phyloP scores from a whole-genome alignment of 2,329 filamentous ascomycete species.

The Pseudopithomyces chartarum region DNA sequence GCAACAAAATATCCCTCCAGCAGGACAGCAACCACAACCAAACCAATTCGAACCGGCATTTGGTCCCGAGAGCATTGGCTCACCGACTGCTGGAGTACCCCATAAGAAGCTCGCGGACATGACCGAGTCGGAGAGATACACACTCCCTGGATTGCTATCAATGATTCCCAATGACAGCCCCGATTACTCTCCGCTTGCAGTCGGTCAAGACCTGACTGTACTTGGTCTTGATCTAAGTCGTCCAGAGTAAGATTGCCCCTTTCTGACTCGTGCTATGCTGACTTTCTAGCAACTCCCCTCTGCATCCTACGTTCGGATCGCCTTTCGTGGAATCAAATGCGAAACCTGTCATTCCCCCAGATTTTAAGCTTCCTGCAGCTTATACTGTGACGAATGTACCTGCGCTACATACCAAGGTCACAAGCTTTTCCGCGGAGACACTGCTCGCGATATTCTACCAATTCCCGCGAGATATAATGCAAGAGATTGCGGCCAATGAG shows the following conservation, averaged over 20 bases:
- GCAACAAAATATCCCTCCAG: constrained; percentile 25
- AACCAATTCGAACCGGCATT: constrained; percentile 39
- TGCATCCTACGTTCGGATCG: constrained; percentile 67
- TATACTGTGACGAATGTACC: constrained; percentile 72
- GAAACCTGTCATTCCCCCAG: constrained; percentile 63
- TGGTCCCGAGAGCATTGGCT: constrained; percentile 34
- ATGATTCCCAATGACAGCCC: constrained; percentile 61
- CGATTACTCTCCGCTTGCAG: constrained; percentile 57
- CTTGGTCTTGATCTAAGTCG: constrained; percentile 68
- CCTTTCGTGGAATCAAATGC: constrained; percentile 65
- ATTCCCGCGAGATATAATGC: constrained; percentile 67
- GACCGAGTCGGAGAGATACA: constrained; percentile 64
- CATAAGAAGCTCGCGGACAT: constrained; percentile 59
- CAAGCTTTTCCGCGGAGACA: constrained; percentile 66
- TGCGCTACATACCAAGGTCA: constrained; percentile 62
- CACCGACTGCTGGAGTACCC: constrained; percentile 39
- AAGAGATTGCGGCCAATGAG: constrained; percentile 69
- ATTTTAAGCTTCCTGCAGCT: constrained; percentile 66
- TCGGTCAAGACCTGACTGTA: constrained; percentile 68
- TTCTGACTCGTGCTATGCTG: constrained; percentile 15
- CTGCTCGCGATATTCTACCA: constrained; percentile 74
- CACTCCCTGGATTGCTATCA: constrained; percentile 62
- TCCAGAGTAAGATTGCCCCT: constrained; percentile 56
- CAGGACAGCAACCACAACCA: constrained; percentile 35
- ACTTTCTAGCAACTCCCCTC: constrained; percentile 52